phyloP scores from a whole-genome alignment of 345 rosid genomes.

The Lepidium sativum region DNA sequence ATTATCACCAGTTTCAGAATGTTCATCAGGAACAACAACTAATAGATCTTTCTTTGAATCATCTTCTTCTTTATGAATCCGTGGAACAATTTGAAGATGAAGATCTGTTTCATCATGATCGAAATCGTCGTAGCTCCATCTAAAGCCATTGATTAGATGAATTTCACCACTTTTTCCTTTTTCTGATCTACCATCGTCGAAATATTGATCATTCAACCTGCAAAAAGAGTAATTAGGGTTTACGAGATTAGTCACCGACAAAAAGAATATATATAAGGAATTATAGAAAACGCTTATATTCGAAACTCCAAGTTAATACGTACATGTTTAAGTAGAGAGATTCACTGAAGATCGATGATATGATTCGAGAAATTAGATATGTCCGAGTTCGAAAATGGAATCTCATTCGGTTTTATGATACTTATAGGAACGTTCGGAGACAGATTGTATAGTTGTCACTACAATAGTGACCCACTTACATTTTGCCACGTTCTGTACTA shows the following conservation, averaged over 20 bases:
- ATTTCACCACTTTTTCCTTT: neutral
- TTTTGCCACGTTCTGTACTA: slow-evolving; percentile 2
- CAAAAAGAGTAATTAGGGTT: slow-evolving; percentile 7
- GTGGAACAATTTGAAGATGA: slow-evolving; percentile 29
- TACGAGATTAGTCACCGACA: neutral
- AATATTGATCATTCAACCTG: slow-evolving; percentile 18
- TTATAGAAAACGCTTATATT: neutral
- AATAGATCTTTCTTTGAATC: neutral
- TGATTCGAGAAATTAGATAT: neutral
- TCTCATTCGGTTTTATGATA: neutral
- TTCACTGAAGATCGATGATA: neutral
- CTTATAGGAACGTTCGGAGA: neutral
- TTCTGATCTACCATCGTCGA: neutral
- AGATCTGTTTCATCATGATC: slow-evolving; percentile 11
- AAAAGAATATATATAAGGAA: neutral
- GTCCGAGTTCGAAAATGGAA: neutral
- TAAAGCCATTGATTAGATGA: neutral
- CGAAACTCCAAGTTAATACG: neutral
- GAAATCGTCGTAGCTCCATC: slow-evolving; percentile 5
- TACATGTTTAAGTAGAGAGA: slow-evolving; percentile 7
- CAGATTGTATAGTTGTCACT: slow-evolving; percentile 4
- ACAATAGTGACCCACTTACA: neutral
- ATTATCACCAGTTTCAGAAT: slow-evolving; percentile 44
- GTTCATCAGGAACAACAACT: slow-evolving; percentile 43
- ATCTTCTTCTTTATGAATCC: slow-evolving; percentile 7